Percentiles rank a stretch among this genome's conserved stretches.
Conservation (phyloP, 306 rosid species). For the Citrullus colocynthis region DNA sequence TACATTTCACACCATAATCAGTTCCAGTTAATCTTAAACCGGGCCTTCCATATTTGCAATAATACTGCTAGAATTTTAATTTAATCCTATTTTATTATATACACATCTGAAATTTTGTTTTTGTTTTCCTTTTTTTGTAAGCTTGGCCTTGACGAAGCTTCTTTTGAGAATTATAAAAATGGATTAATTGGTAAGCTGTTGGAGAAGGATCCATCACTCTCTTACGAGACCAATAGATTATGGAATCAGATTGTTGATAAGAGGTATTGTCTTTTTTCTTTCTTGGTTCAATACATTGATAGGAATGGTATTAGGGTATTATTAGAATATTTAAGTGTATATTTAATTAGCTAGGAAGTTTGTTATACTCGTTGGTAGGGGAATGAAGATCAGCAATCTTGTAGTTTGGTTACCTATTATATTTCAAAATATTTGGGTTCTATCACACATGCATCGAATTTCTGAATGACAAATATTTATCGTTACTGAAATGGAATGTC, state of each 20-base stretch:
- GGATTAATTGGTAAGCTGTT: slow-evolving; percentile 69
- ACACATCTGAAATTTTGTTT: slow-evolving; percentile 7
- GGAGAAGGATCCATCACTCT: slow-evolving; percentile 92
- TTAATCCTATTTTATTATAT: background rate
- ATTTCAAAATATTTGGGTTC: no score
- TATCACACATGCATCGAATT: background rate
- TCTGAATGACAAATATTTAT: background rate
- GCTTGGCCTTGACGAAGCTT: slow-evolving; percentile 60
- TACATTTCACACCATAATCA: background rate
- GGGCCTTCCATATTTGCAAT: background rate
- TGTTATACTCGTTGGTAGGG: no score
- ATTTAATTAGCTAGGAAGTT: no score
- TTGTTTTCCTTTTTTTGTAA: slow-evolving; percentile 18
- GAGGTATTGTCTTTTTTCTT: slow-evolving; percentile 30
- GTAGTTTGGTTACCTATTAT: no score
- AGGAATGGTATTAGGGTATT: no score
- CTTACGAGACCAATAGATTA: slow-evolving; percentile 57
- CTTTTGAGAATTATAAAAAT: slow-evolving; percentile 69
- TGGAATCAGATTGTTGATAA: slow-evolving; percentile 77
- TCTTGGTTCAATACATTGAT: background rate
- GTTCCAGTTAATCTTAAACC: background rate
- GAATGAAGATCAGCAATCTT: no score
- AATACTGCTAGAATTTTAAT: background rate
- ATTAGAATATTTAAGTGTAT: no score
- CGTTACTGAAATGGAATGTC: background rate